Evolutionary conservation across 345 rosid genomes (phyloP).

Genomic region (Moricandia arvensis): DNA sequence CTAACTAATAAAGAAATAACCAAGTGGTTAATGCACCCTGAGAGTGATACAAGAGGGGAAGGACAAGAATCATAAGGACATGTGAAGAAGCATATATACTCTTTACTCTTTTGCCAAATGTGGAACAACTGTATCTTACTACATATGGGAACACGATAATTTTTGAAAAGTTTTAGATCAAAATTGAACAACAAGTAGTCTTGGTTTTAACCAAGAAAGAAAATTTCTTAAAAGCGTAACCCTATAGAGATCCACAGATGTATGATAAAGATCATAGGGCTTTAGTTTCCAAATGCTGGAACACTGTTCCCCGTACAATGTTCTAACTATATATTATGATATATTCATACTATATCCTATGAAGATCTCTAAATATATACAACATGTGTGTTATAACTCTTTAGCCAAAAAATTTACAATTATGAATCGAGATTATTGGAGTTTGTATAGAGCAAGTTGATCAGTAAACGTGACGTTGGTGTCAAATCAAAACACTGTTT

Average conservation of each 20-base stretch:
- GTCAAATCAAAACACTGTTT: slow-evolving; percentile 35
- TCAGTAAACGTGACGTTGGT: slow-evolving; percentile 21
- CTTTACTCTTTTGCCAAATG: slow-evolving; percentile 19
- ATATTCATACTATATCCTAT: too few species aligned
- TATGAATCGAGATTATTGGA: background rate
- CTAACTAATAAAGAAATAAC: background rate
- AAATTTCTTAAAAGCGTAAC: slow-evolving; percentile 28
- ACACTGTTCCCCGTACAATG: slow-evolving; percentile 36
- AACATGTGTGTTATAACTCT: too few species aligned
- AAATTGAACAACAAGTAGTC: slow-evolving; percentile 3
- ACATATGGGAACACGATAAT: slow-evolving; percentile 23
- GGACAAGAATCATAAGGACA: slow-evolving; percentile 32
- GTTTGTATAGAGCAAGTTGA: background rate
- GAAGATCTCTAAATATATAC: too few species aligned
- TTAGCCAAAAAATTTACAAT: background rate
- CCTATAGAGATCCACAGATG: slow-evolving; percentile 26
- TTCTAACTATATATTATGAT: background rate
- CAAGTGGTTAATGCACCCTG: slow-evolving; percentile 21
- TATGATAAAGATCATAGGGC: slow-evolving; percentile 4
- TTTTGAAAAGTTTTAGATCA: background rate
- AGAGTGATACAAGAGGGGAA: slow-evolving; percentile 19
- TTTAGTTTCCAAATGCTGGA: slow-evolving; percentile 39
- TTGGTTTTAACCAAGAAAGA: slow-evolving; percentile 9
- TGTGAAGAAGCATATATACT: slow-evolving; percentile 1
- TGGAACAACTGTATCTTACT: slow-evolving; percentile 29